Base-by-base conservation (phyloP, 352 stramenopile species). In the Phytophthora pseudosyringae region DNA sequence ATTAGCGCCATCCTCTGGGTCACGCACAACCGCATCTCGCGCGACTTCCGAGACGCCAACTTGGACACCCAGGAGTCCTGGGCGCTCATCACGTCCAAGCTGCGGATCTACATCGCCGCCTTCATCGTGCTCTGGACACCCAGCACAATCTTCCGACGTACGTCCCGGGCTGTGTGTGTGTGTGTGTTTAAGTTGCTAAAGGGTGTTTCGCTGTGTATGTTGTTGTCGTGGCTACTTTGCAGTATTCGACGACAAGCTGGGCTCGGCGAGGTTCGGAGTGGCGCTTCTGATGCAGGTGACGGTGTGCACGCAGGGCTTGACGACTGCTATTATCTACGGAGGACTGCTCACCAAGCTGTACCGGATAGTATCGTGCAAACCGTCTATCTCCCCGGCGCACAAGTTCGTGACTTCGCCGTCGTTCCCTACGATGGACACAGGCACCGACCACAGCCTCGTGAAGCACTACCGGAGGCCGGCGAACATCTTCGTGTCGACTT, bases 401-500 rank as follows among this genome's bases (percentile, higher is more conserved):
- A 81, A 82, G 31, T 68, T 72, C 21, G 64, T 84, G 9, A 25
- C 61, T 0, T 72, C 75, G 3, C 73, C 77, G 3, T 68, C 73
- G 3, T 77, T 78, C 38, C 67, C 67, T 6, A 77, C 59, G 0
- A 62, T 69, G 32, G 59, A 75, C 2, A 64, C 65, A 3, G 58
- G 50, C 12, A 73, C 64, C 3, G 55, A 64, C 38, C 46, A 60
- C 31, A 62, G 59, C 13, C 28, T 74, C 7, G 69, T 71, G 9
- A 71, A 77, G 25, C 69, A 80, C 40, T 78, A 75, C 36, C 77
- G 75, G 13, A 71, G 78, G 16, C 81, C 81, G 12, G 78, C 80
- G 6, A 79, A 76, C 31, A 84, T 95, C 58, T 94, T 93, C 33
- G 83, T 91, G 25, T 88, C 87, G 13, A 94, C 87, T 26, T 95